Conservation (phyloP, 2,329 filamentous ascomycete genomes). For the Phoma sp. region DNA sequence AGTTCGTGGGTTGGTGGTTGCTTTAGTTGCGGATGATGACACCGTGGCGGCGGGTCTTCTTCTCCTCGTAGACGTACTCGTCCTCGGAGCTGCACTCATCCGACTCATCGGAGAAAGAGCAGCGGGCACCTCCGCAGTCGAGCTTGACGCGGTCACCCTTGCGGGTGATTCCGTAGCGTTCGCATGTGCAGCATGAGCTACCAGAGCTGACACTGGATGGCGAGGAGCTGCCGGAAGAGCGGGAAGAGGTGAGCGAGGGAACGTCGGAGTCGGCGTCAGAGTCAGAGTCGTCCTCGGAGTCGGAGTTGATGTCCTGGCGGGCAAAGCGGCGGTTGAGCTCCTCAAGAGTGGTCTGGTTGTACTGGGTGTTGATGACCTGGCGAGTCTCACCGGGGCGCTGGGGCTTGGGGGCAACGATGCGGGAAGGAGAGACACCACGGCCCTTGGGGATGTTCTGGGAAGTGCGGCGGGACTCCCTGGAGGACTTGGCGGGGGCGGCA, state of each 20-base stretch:
- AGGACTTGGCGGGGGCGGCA: slow-evolving; percentile 44
- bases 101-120: slow-evolving; percentile 78
- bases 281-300: slow-evolving; percentile 70
- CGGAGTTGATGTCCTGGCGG: slow-evolving; percentile 65
- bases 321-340: slow-evolving; percentile 79
- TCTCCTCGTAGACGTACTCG: slow-evolving; percentile 60
- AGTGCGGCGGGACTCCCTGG: slow-evolving; percentile 59
- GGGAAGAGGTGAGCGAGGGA: slow-evolving; percentile 68
- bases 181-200: slow-evolving; percentile 78
- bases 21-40: slow-evolving; percentile 51
- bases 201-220: slow-evolving; percentile 68
- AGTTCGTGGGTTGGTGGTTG: neutral
- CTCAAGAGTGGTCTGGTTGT: slow-evolving; percentile 76
- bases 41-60: slow-evolving; percentile 56
- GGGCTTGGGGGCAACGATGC: slow-evolving; percentile 91
- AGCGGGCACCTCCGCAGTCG: slow-evolving; percentile 89
- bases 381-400: slow-evolving; percentile 86
- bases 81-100: slow-evolving; percentile 75
- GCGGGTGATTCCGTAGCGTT: slow-evolving; percentile 95
- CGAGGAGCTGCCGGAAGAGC: slow-evolving; percentile 71
- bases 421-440: slow-evolving; percentile 83
- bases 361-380: slow-evolving; percentile 83
- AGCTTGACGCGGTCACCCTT: slow-evolving; percentile 92
- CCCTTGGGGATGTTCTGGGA: slow-evolving; percentile 79
- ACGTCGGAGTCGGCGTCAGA: slow-evolving; percentile 70